These are phyloP conservation scores for Carallia pectinifolia DNA, from an alignment of 345 rosid species.

Conservation along the genomic window DNA sequence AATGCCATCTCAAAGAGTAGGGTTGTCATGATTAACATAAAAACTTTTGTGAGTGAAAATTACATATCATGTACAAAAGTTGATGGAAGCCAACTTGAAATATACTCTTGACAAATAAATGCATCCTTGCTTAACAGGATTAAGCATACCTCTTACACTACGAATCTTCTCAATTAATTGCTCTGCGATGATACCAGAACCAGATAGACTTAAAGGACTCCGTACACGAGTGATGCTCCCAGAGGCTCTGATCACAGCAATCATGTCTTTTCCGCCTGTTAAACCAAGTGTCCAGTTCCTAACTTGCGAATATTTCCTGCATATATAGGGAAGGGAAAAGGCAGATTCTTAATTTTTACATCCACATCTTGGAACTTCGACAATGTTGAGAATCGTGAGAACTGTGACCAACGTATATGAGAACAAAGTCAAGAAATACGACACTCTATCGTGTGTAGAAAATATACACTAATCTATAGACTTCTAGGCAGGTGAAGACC, in stretches of 20 bases:
- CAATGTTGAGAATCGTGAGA: neutral
- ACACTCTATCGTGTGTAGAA: neutral
- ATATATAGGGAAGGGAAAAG: conserved; percentile 7
- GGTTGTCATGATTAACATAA: no score
- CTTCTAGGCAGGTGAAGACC: no score
- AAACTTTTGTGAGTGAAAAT: no score
- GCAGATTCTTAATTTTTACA: neutral
- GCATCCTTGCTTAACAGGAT: neutral
- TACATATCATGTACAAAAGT: no score
- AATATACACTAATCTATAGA: no score
- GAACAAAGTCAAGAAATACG: neutral
- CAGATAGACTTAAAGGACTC: conserved; percentile 61
- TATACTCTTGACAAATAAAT: no score
- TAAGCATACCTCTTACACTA: conserved; percentile 59
- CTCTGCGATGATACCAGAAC: conserved; percentile 74
- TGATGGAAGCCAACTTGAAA: no score
- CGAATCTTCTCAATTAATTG: conserved; percentile 86
- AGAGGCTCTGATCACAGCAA: conserved; percentile 89
- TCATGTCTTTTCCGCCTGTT: conserved; percentile 68
- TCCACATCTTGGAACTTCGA: conserved; percentile 3
- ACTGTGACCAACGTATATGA: neutral
- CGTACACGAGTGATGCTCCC: conserved; percentile 86
- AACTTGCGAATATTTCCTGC: conserved; percentile 82
- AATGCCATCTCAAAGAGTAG: neutral
- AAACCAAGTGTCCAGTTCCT: conserved; percentile 87